Percentiles rank a stretch among this genome's conserved stretches.
Conservation (phyloP, 371 early-diverging fungal species). For the Lichtheimia corymbifera region DNA sequence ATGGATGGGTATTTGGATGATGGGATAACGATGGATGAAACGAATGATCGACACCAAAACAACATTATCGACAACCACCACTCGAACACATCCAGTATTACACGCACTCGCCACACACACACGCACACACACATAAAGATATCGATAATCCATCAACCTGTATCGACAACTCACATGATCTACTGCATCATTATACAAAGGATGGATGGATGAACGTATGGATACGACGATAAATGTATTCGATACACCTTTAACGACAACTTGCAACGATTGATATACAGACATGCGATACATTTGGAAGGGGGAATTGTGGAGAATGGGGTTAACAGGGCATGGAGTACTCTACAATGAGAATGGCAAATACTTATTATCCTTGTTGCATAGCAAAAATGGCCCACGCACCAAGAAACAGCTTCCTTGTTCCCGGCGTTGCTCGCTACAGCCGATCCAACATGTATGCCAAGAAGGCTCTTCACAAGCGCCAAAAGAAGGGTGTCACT, state of each 20-base stretch:
- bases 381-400: slow-evolving; percentile 18
- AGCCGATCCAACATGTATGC: slow-evolving; percentile 75
- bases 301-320: neutral
- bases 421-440: slow-evolving; percentile 80
- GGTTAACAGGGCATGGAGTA: neutral
- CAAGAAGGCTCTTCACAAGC: slow-evolving; percentile 87
- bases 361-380: neutral
- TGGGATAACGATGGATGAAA: slow-evolving; percentile 3
- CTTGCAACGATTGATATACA: neutral
- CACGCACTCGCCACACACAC: too few species aligned
- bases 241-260: neutral
- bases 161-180: neutral
- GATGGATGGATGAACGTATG: slow-evolving; percentile 10
- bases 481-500: slow-evolving; percentile 58
- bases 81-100: too few species aligned
- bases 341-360: neutral
- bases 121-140: neutral
- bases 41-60: too few species aligned
- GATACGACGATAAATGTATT: neutral
- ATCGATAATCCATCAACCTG: neutral
- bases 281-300: neutral
- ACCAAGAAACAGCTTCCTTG: slow-evolving; percentile 78
- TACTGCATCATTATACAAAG: neutral
- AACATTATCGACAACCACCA: too few species aligned
- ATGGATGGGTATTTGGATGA: slow-evolving; percentile 1